A percentile compares a stretch with the other conserved stretches of the same genome.
Evolutionary conservation across 305 asterid genomes (phyloP).

Genomic region (Striga hermonthica): DNA sequence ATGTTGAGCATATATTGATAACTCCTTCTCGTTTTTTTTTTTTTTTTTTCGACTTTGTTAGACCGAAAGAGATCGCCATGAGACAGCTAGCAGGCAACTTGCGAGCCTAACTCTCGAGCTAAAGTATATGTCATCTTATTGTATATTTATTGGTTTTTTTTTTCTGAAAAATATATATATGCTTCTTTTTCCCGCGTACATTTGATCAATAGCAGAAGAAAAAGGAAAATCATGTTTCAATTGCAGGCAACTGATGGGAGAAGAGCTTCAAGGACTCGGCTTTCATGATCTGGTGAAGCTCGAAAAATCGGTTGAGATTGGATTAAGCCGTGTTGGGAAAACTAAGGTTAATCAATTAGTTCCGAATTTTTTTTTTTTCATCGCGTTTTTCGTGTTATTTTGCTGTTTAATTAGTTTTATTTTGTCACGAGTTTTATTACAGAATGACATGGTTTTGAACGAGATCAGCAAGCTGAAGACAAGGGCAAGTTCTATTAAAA

Average conservation of each 20-base stretch:
- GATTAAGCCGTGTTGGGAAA: conserved; percentile 50
- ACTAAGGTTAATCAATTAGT: conserved; percentile 44
- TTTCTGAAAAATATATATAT: neutral
- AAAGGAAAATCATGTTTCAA: neutral
- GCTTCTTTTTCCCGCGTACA: neutral
- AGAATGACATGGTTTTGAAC: conserved; percentile 49
- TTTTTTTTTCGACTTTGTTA: too few relatives aligned
- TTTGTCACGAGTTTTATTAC: conserved; percentile 21
- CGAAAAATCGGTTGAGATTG: conserved; percentile 58
- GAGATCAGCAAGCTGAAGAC: conserved; percentile 55
- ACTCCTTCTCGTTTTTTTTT: neutral
- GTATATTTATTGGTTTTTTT: too few relatives aligned
- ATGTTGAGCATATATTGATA: too few relatives aligned
- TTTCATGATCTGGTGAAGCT: conserved; percentile 60
- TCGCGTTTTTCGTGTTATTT: neutral
- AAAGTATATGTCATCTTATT: conserved; percentile 37
- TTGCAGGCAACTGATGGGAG: conserved; percentile 64
- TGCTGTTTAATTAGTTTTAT: neutral
- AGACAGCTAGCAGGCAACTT: conserved; percentile 42
- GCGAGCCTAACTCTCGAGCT: conserved; percentile 46
- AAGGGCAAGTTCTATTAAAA: conserved; percentile 49
- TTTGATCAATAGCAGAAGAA: neutral
- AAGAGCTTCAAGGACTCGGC: conserved; percentile 65
- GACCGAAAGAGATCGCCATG: conserved; percentile 38
- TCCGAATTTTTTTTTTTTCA: neutral